A percentile compares a stretch with the other conserved stretches of the same genome.
These are phyloP conservation scores for Gentiana macrophylla DNA, from an alignment of 257 asterid species.

Conservation along the genomic window DNA sequence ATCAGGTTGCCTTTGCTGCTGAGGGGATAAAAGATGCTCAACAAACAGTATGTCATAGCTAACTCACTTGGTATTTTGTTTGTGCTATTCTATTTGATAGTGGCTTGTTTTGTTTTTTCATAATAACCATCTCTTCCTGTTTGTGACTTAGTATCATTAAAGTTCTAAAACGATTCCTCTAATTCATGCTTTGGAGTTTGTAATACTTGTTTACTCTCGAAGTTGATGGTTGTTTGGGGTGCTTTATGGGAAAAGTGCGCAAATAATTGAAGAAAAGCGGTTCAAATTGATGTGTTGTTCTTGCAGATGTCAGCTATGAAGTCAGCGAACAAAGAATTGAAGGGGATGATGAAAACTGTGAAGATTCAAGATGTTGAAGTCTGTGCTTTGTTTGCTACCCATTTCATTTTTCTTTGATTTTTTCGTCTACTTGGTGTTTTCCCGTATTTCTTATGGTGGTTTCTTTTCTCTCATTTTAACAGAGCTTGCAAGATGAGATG, in stretches of 20 bases:
- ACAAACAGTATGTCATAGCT: conserved; percentile 62
- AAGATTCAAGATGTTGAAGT: conserved; percentile 94
- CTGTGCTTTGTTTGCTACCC: conserved; percentile 13
- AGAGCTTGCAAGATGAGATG: conserved; percentile 96
- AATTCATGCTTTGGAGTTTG: conserved; percentile 12
- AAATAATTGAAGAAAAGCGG: not conserved
- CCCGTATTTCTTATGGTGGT: not conserved
- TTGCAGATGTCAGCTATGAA: conserved; percentile 90
- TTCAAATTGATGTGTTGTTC: conserved; percentile 1
- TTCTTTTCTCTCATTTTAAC: conserved; percentile 4
- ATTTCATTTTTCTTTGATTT: not conserved
- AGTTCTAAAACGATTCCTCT: too few relatives aligned
- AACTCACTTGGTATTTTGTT: not conserved
- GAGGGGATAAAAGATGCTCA: conserved; percentile 97
- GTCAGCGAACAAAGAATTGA: conserved; percentile 82
- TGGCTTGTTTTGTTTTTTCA: too few relatives aligned
- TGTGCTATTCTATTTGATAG: not conserved
- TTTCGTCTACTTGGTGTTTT: not conserved
- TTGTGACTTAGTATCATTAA: too few relatives aligned
- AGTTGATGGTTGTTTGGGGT: conserved; percentile 18
- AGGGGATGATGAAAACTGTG: conserved; percentile 98
- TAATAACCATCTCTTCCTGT: too few relatives aligned
- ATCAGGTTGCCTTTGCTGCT: conserved; percentile 90
- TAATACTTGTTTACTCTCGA: conserved; percentile 9
- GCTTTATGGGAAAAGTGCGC: conserved; percentile 6